Evolutionary conservation across 2,329 filamentous ascomycete genomes (phyloP), one percentile per base, ranked within the genome.

Genomic region (Trichoderma sp.): DNA sequence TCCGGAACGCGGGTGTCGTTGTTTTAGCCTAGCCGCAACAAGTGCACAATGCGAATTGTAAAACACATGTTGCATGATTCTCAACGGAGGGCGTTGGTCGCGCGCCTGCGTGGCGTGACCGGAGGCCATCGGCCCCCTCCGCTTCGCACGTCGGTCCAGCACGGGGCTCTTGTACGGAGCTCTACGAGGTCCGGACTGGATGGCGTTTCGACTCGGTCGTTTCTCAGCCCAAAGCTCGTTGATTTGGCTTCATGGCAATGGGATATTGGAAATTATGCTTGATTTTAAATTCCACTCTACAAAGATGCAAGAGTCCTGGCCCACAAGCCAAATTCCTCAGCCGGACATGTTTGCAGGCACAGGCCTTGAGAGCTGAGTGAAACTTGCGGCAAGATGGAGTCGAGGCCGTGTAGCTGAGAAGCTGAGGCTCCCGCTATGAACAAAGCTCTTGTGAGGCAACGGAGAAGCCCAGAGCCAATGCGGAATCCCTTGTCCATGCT

Each of bases 71-170:
- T 53, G 39, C 39, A 58, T 69, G 57, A 62, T 62, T 20, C 57
- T 53, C 4, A 17, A 61, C 28, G n/a, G 64, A 26, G 17, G 12
- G 20, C 61, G 43, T 69, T 69, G 30, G 66, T 69, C 57, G 66
- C 57, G 57, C 66, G 28, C 32, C 39, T 62, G 57, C 20, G 39
- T 69, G 66, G 66, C 66, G 66, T 69, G 66, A 69, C 57, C 57
- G 66, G 66, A 69, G 57, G 15, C 30, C 28, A 61, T 53, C 36
- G 57, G 30, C 67, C 39, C 17, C 55, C 57, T 68, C 36, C 57
- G 55, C 66, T 61, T 47, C 57, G 57, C 57, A 61, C 12, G 61
- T 50, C 39, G 66, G 57, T 13, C 36, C 57, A 34, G 11, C 67
- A 61, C 30, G 67, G 57, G 23, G 57, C 57, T 62, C 57, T 61